A percentile compares a stretch with the other conserved stretches of the same genome.
phyloP scores from a whole-genome alignment of 257 asterid species.

The Avicennia marina region DNA sequence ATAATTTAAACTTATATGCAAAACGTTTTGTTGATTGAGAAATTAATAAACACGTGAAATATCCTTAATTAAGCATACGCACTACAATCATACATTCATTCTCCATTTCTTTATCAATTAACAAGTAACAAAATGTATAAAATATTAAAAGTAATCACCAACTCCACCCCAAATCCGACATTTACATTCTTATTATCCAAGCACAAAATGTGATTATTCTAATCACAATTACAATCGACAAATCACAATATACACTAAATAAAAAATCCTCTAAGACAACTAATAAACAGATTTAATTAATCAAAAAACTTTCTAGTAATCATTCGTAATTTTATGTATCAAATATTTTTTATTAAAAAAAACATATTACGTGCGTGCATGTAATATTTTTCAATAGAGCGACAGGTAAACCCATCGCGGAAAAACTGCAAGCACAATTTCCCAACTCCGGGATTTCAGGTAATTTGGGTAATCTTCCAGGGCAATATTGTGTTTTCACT shows the following conservation, averaged over 20 bases:
- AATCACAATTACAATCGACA: not conserved
- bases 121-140: too few species aligned
- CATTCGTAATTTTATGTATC: not conserved
- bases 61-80: too few species aligned
- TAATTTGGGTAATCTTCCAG: slow-evolving; percentile 19
- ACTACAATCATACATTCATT: not conserved
- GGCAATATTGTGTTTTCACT: slow-evolving; percentile 35
- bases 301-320: too few species aligned
- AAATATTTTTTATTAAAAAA: not conserved
- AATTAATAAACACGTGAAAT: not conserved
- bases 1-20: not conserved
- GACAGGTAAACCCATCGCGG: not conserved
- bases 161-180: slow-evolving; percentile 6
- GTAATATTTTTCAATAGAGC: too few species aligned
- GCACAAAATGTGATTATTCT: not conserved
- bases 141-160: not conserved
- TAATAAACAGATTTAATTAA: not conserved
- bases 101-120: too few species aligned
- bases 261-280: not conserved
- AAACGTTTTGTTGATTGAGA: not conserved
- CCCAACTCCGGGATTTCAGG: slow-evolving; percentile 25
- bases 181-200: slow-evolving; percentile 27
- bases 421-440: not conserved
- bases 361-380: too few species aligned
- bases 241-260: not conserved